Conservation (phyloP, 192 early-diverging fungal genomes). For the Entomortierella beljakovae region DNA sequence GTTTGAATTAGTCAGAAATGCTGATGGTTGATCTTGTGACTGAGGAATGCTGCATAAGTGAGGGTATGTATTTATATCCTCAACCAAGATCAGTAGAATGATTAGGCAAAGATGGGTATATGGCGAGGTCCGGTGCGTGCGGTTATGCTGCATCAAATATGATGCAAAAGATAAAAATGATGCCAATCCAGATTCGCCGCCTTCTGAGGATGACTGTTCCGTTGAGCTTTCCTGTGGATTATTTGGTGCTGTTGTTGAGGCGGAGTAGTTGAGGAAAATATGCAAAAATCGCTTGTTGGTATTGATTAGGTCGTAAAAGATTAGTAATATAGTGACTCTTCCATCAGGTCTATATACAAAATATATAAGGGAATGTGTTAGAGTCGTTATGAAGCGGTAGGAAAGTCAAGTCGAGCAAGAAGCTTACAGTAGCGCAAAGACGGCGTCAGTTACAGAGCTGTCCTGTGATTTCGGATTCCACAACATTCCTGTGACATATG, state of each 20-base stretch:
- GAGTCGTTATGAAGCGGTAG: no score
- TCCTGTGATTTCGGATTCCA: conserved; percentile 52
- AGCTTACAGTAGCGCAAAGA: conserved; percentile 53
- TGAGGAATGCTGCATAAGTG: conserved; percentile 38
- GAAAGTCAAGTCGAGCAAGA: no score
- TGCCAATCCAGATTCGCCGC: conserved; percentile 30
- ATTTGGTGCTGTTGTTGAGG: background rate
- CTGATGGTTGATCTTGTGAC: conserved; percentile 4
- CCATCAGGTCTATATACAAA: conserved; percentile 61
- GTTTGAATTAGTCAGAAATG: background rate
- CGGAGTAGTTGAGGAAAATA: conserved; percentile 32
- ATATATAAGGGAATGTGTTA: no score
- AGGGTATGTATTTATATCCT: conserved; percentile 54
- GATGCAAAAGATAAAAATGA: conserved; percentile 61
- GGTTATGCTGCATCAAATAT: conserved; percentile 64
- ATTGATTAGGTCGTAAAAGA: conserved; percentile 62
- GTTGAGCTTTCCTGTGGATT: background rate
- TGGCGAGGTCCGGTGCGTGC: conserved; percentile 47
- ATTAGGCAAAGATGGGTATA: conserved; percentile 63
- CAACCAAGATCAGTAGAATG: conserved; percentile 54
- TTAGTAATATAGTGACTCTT: conserved; percentile 54
- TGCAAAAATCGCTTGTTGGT: conserved; percentile 55
- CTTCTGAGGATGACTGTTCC: background rate
- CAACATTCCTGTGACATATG: conserved; percentile 58
- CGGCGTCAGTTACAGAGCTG: conserved; percentile 45